Base-by-base conservation (phyloP, 1,139 yeast species). In the Scheffersomyces segobiensis region DNA sequence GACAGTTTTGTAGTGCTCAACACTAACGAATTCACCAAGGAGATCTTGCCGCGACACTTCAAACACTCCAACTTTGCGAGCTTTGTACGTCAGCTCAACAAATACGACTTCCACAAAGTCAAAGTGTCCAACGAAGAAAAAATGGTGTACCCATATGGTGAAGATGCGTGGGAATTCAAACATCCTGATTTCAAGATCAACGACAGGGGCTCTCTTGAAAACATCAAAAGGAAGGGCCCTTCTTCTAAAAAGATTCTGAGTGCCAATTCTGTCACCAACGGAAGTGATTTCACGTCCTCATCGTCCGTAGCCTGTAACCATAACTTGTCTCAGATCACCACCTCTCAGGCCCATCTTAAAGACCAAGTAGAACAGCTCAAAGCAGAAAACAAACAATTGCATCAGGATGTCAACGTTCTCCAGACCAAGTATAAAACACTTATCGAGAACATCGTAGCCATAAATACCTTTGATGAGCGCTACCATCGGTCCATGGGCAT, bases 61-160 rank as follows among this genome's bases (percentile, higher is more conserved):
- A 93, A 93, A 68, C 98, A 95, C 74, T 87, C 93, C 59, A 95
- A 95, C 75, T 93, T 92, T 75, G 96, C 98, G 50, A 87, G 95
- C 65, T 95, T 95, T 78, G 98, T 93, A 8, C 85, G 98, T 60
- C 98, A 93, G 71, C 79, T 95, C 66, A 95, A 95, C 79, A 93
- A 95, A 80, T 95, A 65, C 59, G 74, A 71, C 53, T 71, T 71
- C 68, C 74, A 71, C 62, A 71, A 71, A 65, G 71, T 71, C 49
- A 88, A 89, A 72, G 82, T 82, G 63, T 77, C 73, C 85, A 72
- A 71, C 78, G 83, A 86, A 65, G 87, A 84, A 58, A 80, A 80
- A 59, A 79, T 76, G 61, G 77, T 77, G 53, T 78, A 79, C 61
- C 83, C 84, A 56, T 89, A 88, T 66, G 92, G 93, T 49, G 96